Evolutionary conservation across 2,329 filamentous ascomycete species (phyloP).

Genomic region (Phaeosphaeria sp.): DNA sequence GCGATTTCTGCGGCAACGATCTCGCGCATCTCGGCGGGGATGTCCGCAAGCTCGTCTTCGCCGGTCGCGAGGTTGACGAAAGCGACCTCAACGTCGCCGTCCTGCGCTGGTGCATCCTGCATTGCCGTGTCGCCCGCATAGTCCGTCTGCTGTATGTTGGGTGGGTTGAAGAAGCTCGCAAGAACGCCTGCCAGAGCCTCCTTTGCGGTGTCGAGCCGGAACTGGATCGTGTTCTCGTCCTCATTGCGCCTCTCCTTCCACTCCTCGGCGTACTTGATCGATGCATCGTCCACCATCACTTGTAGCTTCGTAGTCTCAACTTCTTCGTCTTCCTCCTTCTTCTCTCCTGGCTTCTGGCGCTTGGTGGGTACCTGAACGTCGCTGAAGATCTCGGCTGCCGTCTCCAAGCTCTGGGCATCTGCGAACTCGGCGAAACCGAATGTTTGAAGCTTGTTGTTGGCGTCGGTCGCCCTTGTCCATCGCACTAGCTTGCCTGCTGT

Average conservation of each 20-base stretch:
- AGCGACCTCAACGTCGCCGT: conserved; percentile 77
- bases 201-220: conserved; percentile 73
- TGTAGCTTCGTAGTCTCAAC: conserved; percentile 74
- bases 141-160: conserved; percentile 53
- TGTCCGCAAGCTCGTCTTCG: conserved; percentile 94
- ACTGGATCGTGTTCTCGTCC: conserved; percentile 67
- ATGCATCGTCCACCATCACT: conserved; percentile 79
- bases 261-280: conserved; percentile 83
- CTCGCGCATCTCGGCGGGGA: conserved; percentile 94
- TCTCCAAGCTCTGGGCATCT: conserved; percentile 84
- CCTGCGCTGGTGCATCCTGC: conserved; percentile 63
- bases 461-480: conserved; percentile 81
- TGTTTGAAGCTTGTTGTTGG: conserved; percentile 80
- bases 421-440: conserved; percentile 98
- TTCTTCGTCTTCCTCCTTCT: conserved; percentile 50
- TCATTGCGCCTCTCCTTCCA: conserved; percentile 74
- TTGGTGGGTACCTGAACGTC: conserved; percentile 83
- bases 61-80: conserved; percentile 77
- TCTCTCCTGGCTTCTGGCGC: conserved; percentile 66
- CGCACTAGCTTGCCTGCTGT: conserved; percentile 80
- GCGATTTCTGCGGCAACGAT: conserved; percentile 93
- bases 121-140: conserved; percentile 73
- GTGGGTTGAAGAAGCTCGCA: conserved; percentile 74
- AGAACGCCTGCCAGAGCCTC: conserved; percentile 72
- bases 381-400: conserved; percentile 82